These are phyloP conservation scores for Neurospora intermedia DNA, from an alignment of 495 filamentous ascomycete species.

Conservation along the genomic window DNA sequence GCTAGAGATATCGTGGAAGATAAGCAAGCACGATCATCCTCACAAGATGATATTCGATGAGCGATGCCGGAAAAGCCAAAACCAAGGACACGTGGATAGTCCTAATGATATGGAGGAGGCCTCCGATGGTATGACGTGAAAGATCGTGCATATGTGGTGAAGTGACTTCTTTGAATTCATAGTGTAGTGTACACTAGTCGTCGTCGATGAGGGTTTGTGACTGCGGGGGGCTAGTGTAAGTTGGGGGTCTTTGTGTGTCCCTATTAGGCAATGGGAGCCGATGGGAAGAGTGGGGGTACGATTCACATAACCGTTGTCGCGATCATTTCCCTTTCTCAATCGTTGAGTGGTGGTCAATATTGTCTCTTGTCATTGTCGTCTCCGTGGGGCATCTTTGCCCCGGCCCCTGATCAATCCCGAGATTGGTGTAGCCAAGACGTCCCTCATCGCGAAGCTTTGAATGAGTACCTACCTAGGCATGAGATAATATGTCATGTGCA, in stretches of 20 bases:
- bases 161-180: not conserved
- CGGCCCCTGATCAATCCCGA: not conserved
- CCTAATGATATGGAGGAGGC: not conserved
- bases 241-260: not conserved
- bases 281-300: not conserved
- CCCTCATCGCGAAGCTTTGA: not conserved
- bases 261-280: not conserved
- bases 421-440: not conserved
- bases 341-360: not conserved
- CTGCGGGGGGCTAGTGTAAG: not conserved
- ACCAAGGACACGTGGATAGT: not conserved
- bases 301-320: not conserved
- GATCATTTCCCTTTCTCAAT: not conserved
- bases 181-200: not conserved
- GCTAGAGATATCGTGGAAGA: not conserved
- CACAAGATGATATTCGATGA: not conserved
- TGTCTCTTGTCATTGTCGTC: not conserved
- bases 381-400: not conserved
- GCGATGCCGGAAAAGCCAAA: not conserved
- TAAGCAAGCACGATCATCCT: not conserved
- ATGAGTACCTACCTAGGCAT: not conserved
- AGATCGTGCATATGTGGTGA: not conserved
- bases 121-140: not conserved
- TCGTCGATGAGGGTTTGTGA: not conserved
- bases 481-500: not conserved